phyloP scores from a whole-genome alignment of 2,329 filamentous ascomycete species.

The Daldinia eschscholtzii region DNA sequence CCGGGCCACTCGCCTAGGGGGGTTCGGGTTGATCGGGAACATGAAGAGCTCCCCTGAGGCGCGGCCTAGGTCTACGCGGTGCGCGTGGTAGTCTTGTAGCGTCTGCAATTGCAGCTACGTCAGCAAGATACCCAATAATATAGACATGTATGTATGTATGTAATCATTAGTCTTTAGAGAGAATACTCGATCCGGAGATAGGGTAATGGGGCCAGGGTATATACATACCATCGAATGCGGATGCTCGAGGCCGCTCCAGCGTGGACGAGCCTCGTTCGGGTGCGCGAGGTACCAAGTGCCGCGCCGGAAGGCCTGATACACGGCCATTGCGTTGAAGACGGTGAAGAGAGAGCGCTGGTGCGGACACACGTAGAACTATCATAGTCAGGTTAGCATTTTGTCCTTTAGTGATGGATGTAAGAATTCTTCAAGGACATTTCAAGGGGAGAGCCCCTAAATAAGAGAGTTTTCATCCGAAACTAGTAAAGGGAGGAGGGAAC shows the following conservation, averaged over 20 bases:
- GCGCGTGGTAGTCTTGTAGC: slow-evolving; percentile 14
- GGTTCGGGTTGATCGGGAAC: slow-evolving; percentile 17
- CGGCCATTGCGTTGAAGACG: slow-evolving; percentile 22
- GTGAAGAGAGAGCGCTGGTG: slow-evolving; percentile 12
- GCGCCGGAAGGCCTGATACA: slow-evolving; percentile 26
- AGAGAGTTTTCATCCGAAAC: too few relatives aligned
- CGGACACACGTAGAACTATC: slow-evolving; percentile 21
- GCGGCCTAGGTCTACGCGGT: slow-evolving; percentile 18
- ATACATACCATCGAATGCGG: slow-evolving; percentile 8
- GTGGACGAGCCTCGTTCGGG: slow-evolving; percentile 12
- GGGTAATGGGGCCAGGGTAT: neutral
- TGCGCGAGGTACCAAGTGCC: slow-evolving; percentile 16
- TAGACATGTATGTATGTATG: neutral
- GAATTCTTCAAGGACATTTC: too few relatives aligned
- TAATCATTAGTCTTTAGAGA: neutral
- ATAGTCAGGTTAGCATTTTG: neutral
- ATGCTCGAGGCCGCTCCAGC: slow-evolving; percentile 26
- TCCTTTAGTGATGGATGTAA: neutral
- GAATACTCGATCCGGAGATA: neutral
- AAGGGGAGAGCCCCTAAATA: neutral
- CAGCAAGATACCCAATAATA: neutral
- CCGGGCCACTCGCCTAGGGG: slow-evolving; percentile 23
- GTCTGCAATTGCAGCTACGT: neutral
- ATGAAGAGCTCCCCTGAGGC: slow-evolving; percentile 5
- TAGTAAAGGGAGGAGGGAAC: neutral